Conservation (phyloP, 208 protist species). For the Leishmania braziliensis region DNA sequence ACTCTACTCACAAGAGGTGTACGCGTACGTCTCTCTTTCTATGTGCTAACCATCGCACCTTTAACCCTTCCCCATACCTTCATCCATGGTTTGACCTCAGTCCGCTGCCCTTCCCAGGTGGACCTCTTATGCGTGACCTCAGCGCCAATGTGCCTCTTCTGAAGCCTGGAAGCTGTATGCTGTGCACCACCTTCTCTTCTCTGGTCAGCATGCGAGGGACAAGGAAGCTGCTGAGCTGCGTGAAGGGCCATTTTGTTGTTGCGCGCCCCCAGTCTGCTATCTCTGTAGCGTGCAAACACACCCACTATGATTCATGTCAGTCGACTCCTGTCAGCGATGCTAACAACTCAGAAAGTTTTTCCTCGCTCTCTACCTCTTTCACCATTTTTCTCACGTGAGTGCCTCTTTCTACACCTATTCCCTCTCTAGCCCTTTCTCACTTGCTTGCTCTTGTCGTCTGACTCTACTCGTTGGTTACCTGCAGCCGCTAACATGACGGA, state of each 20-base stretch:
- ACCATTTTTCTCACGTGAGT: not conserved
- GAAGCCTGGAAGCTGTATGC: not conserved
- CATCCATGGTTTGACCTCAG: not conserved
- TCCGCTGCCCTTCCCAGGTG: not conserved
- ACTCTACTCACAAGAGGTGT: slow-evolving; percentile 1
- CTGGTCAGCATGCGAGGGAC: not conserved
- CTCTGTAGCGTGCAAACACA: not conserved
- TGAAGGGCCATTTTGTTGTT: not conserved
- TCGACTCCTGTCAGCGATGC: not conserved
- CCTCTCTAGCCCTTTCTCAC: not conserved
- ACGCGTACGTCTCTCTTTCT: not conserved
- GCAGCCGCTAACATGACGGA: slow-evolving; percentile 54
- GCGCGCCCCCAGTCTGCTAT: not conserved
- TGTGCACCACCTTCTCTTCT: not conserved
- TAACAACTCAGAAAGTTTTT: not conserved
- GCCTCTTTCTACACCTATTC: not conserved
- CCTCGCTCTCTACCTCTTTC: not conserved
- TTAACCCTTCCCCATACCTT: not conserved
- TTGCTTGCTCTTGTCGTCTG: not conserved
- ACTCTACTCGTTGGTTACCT: not conserved
- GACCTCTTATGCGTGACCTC: not conserved
- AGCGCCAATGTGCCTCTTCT: not conserved
- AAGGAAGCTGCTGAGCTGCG: not conserved
- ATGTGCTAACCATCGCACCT: not conserved
- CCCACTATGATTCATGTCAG: not conserved